These are phyloP conservation scores for Phyllosticta capitalensis DNA, from an alignment of 2,329 filamentous ascomycete species.

Conservation along the genomic window DNA sequence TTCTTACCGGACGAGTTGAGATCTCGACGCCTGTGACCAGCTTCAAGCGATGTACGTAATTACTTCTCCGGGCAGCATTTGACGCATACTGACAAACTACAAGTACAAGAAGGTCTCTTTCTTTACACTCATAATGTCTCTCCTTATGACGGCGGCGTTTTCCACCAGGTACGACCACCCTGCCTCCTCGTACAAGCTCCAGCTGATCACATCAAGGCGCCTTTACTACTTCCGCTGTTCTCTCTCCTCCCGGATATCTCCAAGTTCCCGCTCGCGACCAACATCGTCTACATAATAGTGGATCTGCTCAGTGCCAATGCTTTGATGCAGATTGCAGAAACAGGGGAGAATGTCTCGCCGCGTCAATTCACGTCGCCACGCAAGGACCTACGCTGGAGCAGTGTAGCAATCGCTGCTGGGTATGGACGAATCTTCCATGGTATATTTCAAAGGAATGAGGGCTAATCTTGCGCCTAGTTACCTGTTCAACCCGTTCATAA, in stretches of 20 bases:
- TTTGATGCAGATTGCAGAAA: conserved; percentile 68
- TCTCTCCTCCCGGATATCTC: conserved; percentile 68
- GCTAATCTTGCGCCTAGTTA: conserved; percentile 47
- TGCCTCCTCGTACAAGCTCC: neutral
- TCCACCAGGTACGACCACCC: conserved; percentile 46
- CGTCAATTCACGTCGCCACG: conserved; percentile 70
- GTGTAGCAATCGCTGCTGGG: conserved; percentile 68
- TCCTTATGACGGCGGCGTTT: conserved; percentile 89
- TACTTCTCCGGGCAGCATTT: neutral
- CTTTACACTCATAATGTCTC: conserved; percentile 94
- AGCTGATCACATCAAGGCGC: conserved; percentile 51
- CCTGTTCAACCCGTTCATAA: conserved; percentile 89
- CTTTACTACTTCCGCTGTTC: conserved; percentile 83
- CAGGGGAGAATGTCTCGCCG: conserved; percentile 66
- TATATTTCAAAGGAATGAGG: neutral
- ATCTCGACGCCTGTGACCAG: conserved; percentile 94
- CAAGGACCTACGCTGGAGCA: conserved; percentile 63
- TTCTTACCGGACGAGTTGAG: conserved; percentile 86
- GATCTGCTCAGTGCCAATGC: conserved; percentile 78
- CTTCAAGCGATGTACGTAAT: conserved; percentile 80
- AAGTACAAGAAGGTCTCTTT: conserved; percentile 93
- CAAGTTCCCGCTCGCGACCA: conserved; percentile 60
- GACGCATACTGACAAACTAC: conserved; percentile 2
- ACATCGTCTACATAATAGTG: conserved; percentile 68
- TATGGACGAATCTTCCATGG: conserved; percentile 30